Conservation (phyloP, 495 filamentous ascomycete species). For the Penicillium salamii region DNA sequence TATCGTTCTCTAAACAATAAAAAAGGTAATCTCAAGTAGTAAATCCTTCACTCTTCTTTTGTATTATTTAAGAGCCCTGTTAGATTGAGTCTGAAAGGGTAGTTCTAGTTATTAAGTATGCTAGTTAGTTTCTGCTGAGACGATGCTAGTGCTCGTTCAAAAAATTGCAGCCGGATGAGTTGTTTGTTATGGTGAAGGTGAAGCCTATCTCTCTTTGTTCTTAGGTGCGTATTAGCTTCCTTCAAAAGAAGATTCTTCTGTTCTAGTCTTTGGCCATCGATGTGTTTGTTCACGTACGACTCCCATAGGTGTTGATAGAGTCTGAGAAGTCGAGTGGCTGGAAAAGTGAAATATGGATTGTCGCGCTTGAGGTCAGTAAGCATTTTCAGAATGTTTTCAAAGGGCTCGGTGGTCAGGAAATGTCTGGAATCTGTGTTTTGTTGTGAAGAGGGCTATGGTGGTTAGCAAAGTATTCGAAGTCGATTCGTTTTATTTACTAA, state of each 20-base stretch:
- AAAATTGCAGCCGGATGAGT: constrained; percentile 2
- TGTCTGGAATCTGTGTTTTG: constrained; percentile 1
- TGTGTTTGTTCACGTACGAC: constrained; percentile 3
- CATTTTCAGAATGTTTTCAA: background rate
- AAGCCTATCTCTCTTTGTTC: constrained; percentile 5
- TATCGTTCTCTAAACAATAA: too few relatives aligned
- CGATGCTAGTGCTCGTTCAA: constrained; percentile 3
- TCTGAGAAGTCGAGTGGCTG: background rate
- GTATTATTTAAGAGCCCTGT: background rate
- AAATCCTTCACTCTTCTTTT: background rate
- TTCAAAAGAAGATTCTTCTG: constrained; percentile 1
- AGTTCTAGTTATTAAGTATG: constrained; percentile 5
- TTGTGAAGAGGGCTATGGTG: background rate
- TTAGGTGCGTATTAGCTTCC: constrained; percentile 1
- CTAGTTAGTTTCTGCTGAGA: constrained; percentile 1
- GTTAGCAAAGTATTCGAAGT: background rate
- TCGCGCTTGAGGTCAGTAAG: constrained; percentile 3
- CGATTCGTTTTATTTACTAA: background rate
- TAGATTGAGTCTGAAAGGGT: constrained; percentile 5
- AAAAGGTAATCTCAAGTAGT: background rate
- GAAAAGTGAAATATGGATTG: constrained; percentile 3
- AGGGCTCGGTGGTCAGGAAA: background rate
- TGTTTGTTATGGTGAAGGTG: constrained; percentile 10
- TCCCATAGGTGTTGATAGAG: constrained; percentile 1
- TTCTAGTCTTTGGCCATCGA: constrained; percentile 2